Percentiles rank a stretch among this genome's conserved stretches.
Evolutionary conservation across 306 rosid genomes (phyloP).

Genomic region (Biancaea sappan): DNA sequence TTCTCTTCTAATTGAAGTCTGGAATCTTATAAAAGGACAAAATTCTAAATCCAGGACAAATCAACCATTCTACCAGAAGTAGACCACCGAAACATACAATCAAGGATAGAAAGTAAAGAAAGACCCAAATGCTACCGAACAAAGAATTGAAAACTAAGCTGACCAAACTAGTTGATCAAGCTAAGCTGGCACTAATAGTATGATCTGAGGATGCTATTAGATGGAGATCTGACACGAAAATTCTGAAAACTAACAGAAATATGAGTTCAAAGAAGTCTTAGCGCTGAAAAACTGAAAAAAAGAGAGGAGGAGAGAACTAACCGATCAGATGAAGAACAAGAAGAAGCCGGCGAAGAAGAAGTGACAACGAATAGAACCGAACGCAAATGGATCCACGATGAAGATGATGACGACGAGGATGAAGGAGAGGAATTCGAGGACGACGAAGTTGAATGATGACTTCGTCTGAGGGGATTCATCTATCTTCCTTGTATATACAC

Average conservation of each 20-base stretch:
- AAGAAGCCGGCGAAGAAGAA: slow-evolving; percentile 97
- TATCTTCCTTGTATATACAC: slow-evolving; percentile 45
- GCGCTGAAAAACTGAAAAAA: slow-evolving; percentile 18
- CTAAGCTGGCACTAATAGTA: slow-evolving; percentile 47
- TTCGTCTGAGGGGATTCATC: slow-evolving; percentile 95
- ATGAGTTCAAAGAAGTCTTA: slow-evolving; percentile 28
- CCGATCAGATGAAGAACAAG: slow-evolving; percentile 97
- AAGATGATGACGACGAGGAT: slow-evolving; percentile 60
- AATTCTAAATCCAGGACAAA: slow-evolving; percentile 25
- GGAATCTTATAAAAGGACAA: neutral
- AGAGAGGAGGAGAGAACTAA: slow-evolving; percentile 58
- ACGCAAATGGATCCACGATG: slow-evolving; percentile 98
- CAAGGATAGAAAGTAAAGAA: neutral
- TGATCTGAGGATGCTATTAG: slow-evolving; percentile 37
- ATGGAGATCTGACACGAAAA: slow-evolving; percentile 67
- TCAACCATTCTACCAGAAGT: slow-evolving; percentile 24
- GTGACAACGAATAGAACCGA: slow-evolving; percentile 95
- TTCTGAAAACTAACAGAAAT: slow-evolving; percentile 44
- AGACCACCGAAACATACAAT: slow-evolving; percentile 11
- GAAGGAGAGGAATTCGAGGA: slow-evolving; percentile 79
- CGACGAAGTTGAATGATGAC: slow-evolving; percentile 79
- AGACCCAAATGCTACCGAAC: slow-evolving; percentile 37
- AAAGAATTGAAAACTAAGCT: slow-evolving; percentile 9
- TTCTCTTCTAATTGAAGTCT: neutral
- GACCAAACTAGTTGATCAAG: slow-evolving; percentile 50